These are phyloP conservation scores for Fusarium sp. DNA, from an alignment of 2,329 filamentous ascomycete genomes.

Conservation along the genomic window DNA sequence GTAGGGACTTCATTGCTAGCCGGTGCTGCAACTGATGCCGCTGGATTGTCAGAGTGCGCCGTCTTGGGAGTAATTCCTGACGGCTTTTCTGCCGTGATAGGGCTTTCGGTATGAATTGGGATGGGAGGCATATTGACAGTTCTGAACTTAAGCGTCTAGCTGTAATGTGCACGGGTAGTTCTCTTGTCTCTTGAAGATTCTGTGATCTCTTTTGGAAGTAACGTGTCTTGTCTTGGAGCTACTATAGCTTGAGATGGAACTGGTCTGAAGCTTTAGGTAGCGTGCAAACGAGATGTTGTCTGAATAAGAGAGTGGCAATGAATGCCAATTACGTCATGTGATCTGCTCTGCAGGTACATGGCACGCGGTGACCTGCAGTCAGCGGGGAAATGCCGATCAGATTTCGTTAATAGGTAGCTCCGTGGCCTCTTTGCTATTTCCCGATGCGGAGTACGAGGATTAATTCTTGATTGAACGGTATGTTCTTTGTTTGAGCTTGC, in stretches of 20 bases:
- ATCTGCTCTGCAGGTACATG: constrained; percentile 32
- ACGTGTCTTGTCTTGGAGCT: background rate
- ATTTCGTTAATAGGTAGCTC: constrained; percentile 37
- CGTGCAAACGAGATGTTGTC: constrained; percentile 29
- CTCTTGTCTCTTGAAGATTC: background rate
- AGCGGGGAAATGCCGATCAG: constrained; percentile 43
- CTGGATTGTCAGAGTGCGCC: constrained; percentile 43
- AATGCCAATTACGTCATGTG: constrained; percentile 42
- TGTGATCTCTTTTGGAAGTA: background rate
- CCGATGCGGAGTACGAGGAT: constrained; percentile 38
- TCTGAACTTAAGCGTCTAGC: background rate
- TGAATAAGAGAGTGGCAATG: constrained; percentile 35
- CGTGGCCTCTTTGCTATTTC: constrained; percentile 20
- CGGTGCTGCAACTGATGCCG: constrained; percentile 40
- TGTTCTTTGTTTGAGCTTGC: constrained; percentile 12
- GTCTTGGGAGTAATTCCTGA: constrained; percentile 64
- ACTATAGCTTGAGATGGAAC: background rate
- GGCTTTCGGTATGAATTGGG: constrained; percentile 69
- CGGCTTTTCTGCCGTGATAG: constrained; percentile 69
- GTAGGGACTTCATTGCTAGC: constrained; percentile 51
- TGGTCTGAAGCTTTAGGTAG: background rate
- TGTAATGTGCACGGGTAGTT: background rate
- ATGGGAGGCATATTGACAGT: constrained; percentile 68
- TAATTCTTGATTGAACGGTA: constrained; percentile 12
- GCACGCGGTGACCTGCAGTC: constrained; percentile 36